A percentile compares a stretch with the other conserved stretches of the same genome.
phyloP scores from a whole-genome alignment of 495 filamentous ascomycete genomes.

The Aspergillus diversus region DNA sequence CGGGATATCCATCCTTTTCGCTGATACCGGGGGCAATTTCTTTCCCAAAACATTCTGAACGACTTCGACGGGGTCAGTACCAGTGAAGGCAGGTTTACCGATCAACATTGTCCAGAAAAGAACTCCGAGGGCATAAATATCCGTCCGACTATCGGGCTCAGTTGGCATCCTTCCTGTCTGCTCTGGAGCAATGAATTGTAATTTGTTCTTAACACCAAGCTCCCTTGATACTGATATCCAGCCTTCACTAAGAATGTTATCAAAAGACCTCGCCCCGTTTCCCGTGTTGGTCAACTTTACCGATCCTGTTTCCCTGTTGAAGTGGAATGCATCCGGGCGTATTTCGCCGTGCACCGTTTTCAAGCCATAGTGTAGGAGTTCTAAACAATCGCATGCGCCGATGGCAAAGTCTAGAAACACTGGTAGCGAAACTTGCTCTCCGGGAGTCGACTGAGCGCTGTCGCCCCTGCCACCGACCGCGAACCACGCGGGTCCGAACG shows the following conservation, averaged over 20 bases:
- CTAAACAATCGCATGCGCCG: slow-evolving; percentile 79
- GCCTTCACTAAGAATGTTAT: slow-evolving; percentile 82
- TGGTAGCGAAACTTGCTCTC: slow-evolving; percentile 65
- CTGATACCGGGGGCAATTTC: slow-evolving; percentile 72
- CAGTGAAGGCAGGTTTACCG: slow-evolving; percentile 75
- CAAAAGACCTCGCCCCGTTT: slow-evolving; percentile 80
- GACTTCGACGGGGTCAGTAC: slow-evolving; percentile 78
- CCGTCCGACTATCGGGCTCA: slow-evolving; percentile 85
- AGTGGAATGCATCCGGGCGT: slow-evolving; percentile 85
- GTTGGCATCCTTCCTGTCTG: slow-evolving; percentile 89
- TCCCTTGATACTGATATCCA: slow-evolving; percentile 82
- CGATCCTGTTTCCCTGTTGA: slow-evolving; percentile 62
- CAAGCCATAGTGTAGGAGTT: slow-evolving; percentile 83
- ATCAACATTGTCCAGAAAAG: slow-evolving; percentile 85
- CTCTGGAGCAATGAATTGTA: slow-evolving; percentile 87
- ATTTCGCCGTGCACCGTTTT: slow-evolving; percentile 86
- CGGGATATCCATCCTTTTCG: slow-evolving; percentile 76
- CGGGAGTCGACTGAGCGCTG: slow-evolving; percentile 54
- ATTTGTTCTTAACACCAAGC: slow-evolving; percentile 78
- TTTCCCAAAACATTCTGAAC: slow-evolving; percentile 82
- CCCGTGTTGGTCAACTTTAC: slow-evolving; percentile 85
- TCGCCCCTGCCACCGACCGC: slow-evolving; percentile 52
- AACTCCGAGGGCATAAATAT: slow-evolving; percentile 86
- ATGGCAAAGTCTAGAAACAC: slow-evolving; percentile 87
- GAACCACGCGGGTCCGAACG: slow-evolving; percentile 77